Evolutionary conservation across 2,329 filamentous ascomycete species (phyloP).

Genomic region (Fusarium newnesense): DNA sequence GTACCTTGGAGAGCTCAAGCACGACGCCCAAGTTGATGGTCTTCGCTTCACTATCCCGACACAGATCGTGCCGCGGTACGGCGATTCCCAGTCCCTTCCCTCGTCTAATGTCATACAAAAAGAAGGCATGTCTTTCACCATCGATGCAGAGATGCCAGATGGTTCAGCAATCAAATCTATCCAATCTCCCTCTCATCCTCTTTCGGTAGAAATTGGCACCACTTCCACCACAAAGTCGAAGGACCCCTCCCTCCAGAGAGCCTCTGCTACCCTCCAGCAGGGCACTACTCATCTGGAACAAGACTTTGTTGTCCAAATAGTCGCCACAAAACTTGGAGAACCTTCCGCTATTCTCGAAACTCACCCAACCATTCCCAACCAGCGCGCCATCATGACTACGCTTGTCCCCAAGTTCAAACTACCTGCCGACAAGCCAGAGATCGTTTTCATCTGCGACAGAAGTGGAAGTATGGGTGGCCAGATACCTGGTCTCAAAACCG

Average conservation of each 20-base stretch:
- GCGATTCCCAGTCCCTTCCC: conserved; percentile 41
- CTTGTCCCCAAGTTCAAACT: conserved; percentile 77
- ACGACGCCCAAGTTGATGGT: conserved; percentile 75
- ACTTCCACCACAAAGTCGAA: conserved; percentile 54
- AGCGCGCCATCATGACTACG: conserved; percentile 75
- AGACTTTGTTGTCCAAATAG: conserved; percentile 75
- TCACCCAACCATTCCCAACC: conserved; percentile 69
- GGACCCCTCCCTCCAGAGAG: conserved; percentile 65
- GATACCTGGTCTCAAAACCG: conserved; percentile 64
- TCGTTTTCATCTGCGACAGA: conserved; percentile 78
- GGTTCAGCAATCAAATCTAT: conserved; percentile 68
- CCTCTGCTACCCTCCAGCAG: conserved; percentile 69
- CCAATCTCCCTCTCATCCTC: conserved; percentile 74
- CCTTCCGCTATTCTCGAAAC: conserved; percentile 74
- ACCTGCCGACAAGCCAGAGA: conserved; percentile 64
- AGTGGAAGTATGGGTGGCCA: conserved; percentile 72
- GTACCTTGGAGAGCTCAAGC: conserved; percentile 77
- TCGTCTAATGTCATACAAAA: conserved; percentile 2
- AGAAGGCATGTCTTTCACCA: conserved; percentile 44
- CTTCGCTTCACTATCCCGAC: conserved; percentile 76
- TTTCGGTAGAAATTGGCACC: conserved; percentile 71
- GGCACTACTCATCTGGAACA: conserved; percentile 63
- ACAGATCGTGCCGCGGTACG: conserved; percentile 74
- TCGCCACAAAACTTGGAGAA: conserved; percentile 67
- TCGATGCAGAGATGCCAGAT: conserved; percentile 59